Evolutionary conservation across 805 yeast genomes (phyloP), one percentile per base, ranked within the genome.

Genomic region (Candida saitoana): DNA sequence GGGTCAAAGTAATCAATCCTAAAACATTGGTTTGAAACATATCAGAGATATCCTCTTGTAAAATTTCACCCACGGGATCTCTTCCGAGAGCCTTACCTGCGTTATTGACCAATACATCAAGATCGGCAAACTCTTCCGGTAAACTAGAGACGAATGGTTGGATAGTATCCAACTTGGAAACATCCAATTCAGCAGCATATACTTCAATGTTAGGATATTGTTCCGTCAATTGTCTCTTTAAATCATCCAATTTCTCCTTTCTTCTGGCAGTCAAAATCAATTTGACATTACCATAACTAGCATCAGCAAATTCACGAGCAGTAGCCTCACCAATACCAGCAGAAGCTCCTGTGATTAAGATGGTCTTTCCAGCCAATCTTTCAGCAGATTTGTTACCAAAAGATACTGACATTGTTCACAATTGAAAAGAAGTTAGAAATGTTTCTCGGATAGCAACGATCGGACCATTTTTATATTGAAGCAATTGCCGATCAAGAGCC

Each of bases 241-340:
- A 60, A 11, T 63, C 68, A 18, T 74, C 65, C 39, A 87, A 63
- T 46, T 78, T 78, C 5, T 81, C 87, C 30, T 73, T 49, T 65
- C 96, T 80, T 65, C 96, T 79, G 3, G 96, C 96, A 3, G 89
- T 74, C 18, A 88, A 71, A 47, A 88, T 71, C 52, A 88, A 73
- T 54, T 84, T 82, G 51, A 84, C 59, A 9, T 82, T 60, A 24
- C 96, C 95, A 37, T 77, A 69, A 17, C 91, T 72, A 12, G 88
- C 87, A 17, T 71, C 80, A 34, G 96, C 93, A 50, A 87, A 80
- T 59, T 90, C 95, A 36, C 74, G 63, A 12, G 97, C 98, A 8
- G 96, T 89, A 41, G 96, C 93, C 50, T 79, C 80, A 9, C 98
- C 99, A 55, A 91, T 91, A 42, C 98, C 98, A 12, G 96, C 81